These are phyloP conservation scores for Oldenlandia corymbosa DNA, from an alignment of 257 asterid genomes.

Conservation along the genomic window DNA sequence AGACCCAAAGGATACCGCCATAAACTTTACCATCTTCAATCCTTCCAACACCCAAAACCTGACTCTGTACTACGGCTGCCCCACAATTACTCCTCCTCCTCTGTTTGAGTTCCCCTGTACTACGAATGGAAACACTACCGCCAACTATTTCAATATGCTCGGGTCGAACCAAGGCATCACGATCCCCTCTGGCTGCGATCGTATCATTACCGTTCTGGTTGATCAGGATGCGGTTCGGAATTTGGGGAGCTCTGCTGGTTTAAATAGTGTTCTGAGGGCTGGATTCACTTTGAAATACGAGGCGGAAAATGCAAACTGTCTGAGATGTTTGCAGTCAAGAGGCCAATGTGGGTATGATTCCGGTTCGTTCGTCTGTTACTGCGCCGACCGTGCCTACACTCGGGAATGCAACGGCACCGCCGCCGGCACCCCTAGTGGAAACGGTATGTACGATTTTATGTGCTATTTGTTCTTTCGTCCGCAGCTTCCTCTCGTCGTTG, in stretches of 20 bases:
- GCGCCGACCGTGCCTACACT: slow-evolving; percentile 10
- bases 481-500: too few species aligned
- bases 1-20: slow-evolving; percentile 13
- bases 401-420: background rate
- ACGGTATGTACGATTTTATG: background rate
- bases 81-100: background rate
- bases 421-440: background rate
- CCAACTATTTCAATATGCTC: slow-evolving; percentile 5
- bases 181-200: slow-evolving; percentile 11
- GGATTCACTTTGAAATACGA: slow-evolving; percentile 53
- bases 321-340: slow-evolving; percentile 22
- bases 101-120: slow-evolving; percentile 17
- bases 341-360: slow-evolving; percentile 45
- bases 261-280: slow-evolving; percentile 18
- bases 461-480: background rate
- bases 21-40: slow-evolving; percentile 22
- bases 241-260: background rate
- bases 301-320: slow-evolving; percentile 26
- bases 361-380: slow-evolving; percentile 27
- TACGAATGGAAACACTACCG: background rate
- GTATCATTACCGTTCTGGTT: slow-evolving; percentile 28
- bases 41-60: slow-evolving; percentile 24
- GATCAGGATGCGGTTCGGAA: background rate
- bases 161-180: background rate
- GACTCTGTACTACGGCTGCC: slow-evolving; percentile 42